Evolutionary conservation across 2,329 filamentous ascomycete genomes (phyloP).

Genomic region (Exophiala bonariae): DNA sequence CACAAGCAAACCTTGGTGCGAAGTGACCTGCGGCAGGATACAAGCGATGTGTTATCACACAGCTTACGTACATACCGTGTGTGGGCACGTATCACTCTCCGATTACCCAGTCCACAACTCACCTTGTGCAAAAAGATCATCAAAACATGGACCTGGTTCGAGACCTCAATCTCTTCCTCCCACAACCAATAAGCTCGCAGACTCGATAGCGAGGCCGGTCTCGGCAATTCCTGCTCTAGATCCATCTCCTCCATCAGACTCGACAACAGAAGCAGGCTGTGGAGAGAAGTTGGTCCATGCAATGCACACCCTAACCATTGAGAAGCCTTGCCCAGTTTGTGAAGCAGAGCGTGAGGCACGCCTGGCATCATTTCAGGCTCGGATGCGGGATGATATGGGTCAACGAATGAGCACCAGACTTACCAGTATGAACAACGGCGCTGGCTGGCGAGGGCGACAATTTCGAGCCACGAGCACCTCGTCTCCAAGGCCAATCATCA

Average conservation of each 20-base stretch:
- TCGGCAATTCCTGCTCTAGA: background rate
- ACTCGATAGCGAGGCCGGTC: background rate
- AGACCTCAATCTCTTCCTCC: background rate
- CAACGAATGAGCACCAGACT: background rate
- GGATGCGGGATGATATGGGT: background rate
- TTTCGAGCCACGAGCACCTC: background rate
- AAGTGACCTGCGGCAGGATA: background rate
- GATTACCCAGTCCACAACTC: constrained; percentile 1
- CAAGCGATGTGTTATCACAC: constrained; percentile 1
- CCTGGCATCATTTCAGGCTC: background rate
- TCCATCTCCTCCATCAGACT: background rate
- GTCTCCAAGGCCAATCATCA: background rate
- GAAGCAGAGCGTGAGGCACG: background rate
- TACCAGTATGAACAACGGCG: background rate
- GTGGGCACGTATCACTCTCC: background rate
- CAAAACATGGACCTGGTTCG: background rate
- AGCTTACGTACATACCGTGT: background rate
- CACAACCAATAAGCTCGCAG: background rate
- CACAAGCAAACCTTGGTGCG: background rate
- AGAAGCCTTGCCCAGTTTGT: constrained; percentile 1
- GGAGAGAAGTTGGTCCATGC: background rate
- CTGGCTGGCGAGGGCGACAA: background rate
- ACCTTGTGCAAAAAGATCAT: background rate
- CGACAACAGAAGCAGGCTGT: background rate
- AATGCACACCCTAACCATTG: background rate